Conservation (phyloP, 352 stramenopile genomes). For the Phytopythium montanum region DNA sequence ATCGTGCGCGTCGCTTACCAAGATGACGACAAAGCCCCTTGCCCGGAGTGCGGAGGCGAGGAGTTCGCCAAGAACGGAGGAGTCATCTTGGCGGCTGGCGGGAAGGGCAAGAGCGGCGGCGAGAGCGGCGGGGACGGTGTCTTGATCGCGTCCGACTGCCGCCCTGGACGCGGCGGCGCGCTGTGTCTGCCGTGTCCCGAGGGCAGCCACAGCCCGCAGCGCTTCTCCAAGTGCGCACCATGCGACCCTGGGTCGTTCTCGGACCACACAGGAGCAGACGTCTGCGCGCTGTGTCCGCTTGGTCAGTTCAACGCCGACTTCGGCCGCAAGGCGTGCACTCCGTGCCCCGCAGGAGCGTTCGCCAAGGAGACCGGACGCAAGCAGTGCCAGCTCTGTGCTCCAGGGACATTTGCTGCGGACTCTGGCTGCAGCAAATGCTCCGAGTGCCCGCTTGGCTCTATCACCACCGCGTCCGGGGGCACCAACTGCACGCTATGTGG, state of each 20-base stretch:
- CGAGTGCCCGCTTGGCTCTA: constrained; percentile 56
- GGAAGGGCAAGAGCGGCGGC: constrained; percentile 41
- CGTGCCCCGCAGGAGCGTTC: constrained; percentile 61
- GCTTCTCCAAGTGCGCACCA: constrained; percentile 55
- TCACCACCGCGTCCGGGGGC: constrained; percentile 41
- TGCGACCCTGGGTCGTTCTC: constrained; percentile 71
- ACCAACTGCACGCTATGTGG: constrained; percentile 69
- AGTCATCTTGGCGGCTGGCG: constrained; percentile 35
- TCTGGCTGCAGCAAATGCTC: constrained; percentile 44
- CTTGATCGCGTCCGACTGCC: constrained; percentile 50
- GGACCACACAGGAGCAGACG: constrained; percentile 32
- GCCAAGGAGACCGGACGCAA: constrained; percentile 37
- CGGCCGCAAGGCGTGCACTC: constrained; percentile 53
- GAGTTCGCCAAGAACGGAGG: constrained; percentile 61
- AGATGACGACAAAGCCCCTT: constrained; percentile 7
- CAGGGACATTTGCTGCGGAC: constrained; percentile 44
- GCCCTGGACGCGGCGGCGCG: constrained; percentile 55
- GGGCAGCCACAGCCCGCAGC: constrained; percentile 59
- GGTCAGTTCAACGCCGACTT: constrained; percentile 73
- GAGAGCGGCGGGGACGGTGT: constrained; percentile 56
- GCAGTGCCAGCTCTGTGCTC: constrained; percentile 50
- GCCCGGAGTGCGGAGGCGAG: constrained; percentile 24
- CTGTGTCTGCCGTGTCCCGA: constrained; percentile 61
- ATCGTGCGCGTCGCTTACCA: constrained; percentile 58
- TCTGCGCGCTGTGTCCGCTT: constrained; percentile 43